These are phyloP conservation scores for Fagopyrum homotropicum DNA, from an alignment of 148 eudicot genomes.

Conservation along the genomic window DNA sequence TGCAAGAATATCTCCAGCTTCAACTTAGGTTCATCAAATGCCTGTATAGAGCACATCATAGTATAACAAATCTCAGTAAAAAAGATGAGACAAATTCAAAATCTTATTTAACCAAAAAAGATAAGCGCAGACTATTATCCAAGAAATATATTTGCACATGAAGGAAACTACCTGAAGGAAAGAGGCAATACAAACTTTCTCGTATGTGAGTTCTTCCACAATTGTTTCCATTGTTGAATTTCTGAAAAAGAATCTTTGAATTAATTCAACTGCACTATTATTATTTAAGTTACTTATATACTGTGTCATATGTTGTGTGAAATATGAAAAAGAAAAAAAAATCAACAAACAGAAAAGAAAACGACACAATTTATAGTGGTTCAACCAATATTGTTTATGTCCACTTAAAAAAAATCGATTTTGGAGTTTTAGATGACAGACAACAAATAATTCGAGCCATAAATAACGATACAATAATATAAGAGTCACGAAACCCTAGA, in stretches of 20 bases:
- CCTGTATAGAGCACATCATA: slow-evolving; percentile 38
- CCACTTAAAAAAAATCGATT: too few relatives aligned
- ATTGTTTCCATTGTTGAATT: slow-evolving; percentile 60
- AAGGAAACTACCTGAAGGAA: slow-evolving; percentile 58
- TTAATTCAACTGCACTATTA: background rate
- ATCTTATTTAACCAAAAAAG: background rate
- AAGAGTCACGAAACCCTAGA: too few relatives aligned
- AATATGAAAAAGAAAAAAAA: too few relatives aligned
- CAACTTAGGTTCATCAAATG: slow-evolving; percentile 56
- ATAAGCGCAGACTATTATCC: background rate
- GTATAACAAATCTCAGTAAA: slow-evolving; percentile 8
- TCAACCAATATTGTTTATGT: too few relatives aligned
- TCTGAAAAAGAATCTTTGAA: slow-evolving; percentile 33
- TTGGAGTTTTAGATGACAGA: too few relatives aligned
- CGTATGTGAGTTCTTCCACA: slow-evolving; percentile 69
- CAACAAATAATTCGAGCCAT: too few relatives aligned
- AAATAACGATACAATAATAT: too few relatives aligned
- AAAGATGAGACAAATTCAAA: background rate
- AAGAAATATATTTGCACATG: background rate
- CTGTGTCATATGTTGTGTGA: too few relatives aligned
- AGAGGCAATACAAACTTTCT: slow-evolving; percentile 43
- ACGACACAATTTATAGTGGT: too few relatives aligned
- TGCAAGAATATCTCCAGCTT: slow-evolving; percentile 69
- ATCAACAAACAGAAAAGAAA: too few relatives aligned
- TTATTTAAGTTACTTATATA: background rate